Evolutionary conservation across 2,329 filamentous ascomycete genomes (phyloP).

Genomic region (Neurospora sp.): DNA sequence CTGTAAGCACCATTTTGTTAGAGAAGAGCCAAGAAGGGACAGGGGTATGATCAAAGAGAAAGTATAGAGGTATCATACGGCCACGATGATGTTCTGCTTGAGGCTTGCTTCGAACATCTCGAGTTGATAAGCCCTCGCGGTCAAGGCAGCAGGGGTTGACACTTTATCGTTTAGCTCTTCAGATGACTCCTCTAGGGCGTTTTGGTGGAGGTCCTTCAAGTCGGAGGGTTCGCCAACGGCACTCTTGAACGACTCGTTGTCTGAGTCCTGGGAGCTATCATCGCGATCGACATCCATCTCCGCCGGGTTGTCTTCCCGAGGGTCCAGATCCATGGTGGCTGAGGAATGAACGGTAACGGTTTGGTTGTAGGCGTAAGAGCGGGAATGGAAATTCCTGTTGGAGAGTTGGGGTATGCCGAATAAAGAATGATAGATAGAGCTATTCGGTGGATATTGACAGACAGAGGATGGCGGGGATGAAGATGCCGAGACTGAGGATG

Average conservation of each 20-base stretch:
- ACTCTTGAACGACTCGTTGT: neutral
- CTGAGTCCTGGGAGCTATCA: slow-evolving; percentile 9
- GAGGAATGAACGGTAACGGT: neutral
- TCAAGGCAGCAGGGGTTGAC: slow-evolving; percentile 23
- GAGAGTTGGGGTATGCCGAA: neutral
- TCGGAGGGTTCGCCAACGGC: slow-evolving; percentile 1
- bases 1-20: slow-evolving; percentile 27
- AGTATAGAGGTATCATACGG: slow-evolving; percentile 31
- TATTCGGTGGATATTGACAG: neutral
- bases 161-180: slow-evolving; percentile 8
- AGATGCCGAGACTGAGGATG: neutral
- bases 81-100: slow-evolving; percentile 60
- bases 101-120: slow-evolving; percentile 69
- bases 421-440: neutral
- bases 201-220: neutral
- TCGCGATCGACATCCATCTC: slow-evolving; percentile 5
- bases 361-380: neutral
- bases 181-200: neutral
- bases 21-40: neutral
- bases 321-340: neutral
- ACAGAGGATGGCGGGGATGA: neutral
- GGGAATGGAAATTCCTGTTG: neutral
- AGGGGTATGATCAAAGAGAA: neutral
- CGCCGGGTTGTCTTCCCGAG: neutral
- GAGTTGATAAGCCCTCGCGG: slow-evolving; percentile 55